Evolutionary conservation across 2,329 filamentous ascomycete species (phyloP), one percentile per base, ranked within the genome.

Genomic region (Hypoxylon sp.): DNA sequence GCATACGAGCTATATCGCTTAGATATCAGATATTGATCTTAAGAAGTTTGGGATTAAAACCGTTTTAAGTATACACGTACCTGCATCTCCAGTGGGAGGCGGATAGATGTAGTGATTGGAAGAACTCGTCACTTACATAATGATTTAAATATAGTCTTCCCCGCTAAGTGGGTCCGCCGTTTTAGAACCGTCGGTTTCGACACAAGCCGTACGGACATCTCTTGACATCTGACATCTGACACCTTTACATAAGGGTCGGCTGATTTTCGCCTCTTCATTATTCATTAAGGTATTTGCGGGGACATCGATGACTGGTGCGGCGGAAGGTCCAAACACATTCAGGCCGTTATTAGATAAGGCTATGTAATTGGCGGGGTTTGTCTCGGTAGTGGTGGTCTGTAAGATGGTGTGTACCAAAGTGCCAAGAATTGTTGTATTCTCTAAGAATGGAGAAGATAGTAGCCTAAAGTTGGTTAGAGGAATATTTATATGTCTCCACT

Each of bases 281-380:
- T 44, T 29, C 22, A 26, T 33, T n/a, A 19, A 29, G 39, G 35
- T 26, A 42, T 11, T 42, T 14, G 5, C 26, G 13, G 10, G 10
- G 14, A 13, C 33, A 13, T 19, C 11, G 10, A 17, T 26, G 51
- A 35, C 14, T 54, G 19, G 19, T 44, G 31, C 39, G 13, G 35
- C 22, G 52, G 35, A 54, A 54, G 52, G 52, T 8, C 22, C 52
- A 29, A 54, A 54, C 33, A 42, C 10, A 54, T 22, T 9, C 39
- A 42, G 19, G 35, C n/a, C 51, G 10, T 35, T 44, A 44, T 17
- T 8, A 10, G 17, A 22, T 9, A 44, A 33, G 47, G 26, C 47
- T 26, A 48, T 58, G 37, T 58, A 17, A 50, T 59, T 51, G 46
- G 56, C 56, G 56, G 61, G 61, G 47, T 44, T 19, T 11, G 14